Evolutionary conservation across 129 eudicot species (phyloP).

Genomic region (Rutidosis leptorrhynchoides): DNA sequence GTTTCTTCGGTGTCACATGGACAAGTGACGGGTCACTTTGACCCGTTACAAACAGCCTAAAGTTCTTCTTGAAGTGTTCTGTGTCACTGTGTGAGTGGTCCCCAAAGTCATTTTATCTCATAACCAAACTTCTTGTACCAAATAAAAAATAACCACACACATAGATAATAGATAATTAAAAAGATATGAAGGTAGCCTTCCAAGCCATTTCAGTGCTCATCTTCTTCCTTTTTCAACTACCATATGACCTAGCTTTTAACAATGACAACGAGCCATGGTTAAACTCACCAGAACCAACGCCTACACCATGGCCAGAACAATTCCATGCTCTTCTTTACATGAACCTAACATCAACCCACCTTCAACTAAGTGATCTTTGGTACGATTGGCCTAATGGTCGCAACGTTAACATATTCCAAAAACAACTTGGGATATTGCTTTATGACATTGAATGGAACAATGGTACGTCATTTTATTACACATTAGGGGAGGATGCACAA

Average conservation of each 20-base stretch:
- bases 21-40: no score
- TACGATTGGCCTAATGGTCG: slow-evolving; percentile 45
- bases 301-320: slow-evolving; percentile 45
- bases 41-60: no score
- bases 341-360: slow-evolving; percentile 28
- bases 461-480: slow-evolving; percentile 42
- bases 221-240: slow-evolving; percentile 24
- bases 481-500: slow-evolving; percentile 18
- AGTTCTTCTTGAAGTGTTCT: neutral
- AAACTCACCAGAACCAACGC: slow-evolving; percentile 28
- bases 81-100: no score
- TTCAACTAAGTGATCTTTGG: slow-evolving; percentile 42
- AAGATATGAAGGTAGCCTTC: slow-evolving; percentile 21
- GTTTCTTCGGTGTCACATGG: no score
- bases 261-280: slow-evolving; percentile 19
- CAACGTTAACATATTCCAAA: slow-evolving; percentile 37
- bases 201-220: slow-evolving; percentile 15
- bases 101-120: neutral
- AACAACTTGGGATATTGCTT: slow-evolving; percentile 30
- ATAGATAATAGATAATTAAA: no score
- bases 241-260: slow-evolving; percentile 18
- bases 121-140: slow-evolving; percentile 9
- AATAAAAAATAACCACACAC: slow-evolving; percentile 27
- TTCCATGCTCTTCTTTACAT: slow-evolving; percentile 39
- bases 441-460: slow-evolving; percentile 45